A percentile compares a stretch with the other conserved stretches of the same genome.
Evolutionary conservation across 169 alveolate genomes (phyloP).

Genomic region (Plasmodium gaboni): DNA sequence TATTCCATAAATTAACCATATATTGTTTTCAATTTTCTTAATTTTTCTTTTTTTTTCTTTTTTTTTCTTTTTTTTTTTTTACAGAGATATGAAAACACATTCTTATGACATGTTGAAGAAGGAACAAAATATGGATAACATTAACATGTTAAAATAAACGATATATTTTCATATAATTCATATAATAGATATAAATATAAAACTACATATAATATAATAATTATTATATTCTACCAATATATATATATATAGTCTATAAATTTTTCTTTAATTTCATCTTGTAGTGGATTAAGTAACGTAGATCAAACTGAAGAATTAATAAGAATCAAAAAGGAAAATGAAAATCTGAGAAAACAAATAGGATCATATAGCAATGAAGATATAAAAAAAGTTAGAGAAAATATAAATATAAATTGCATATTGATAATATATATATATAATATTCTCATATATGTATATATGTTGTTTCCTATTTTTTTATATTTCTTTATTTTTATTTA

Average conservation of each 20-base stretch:
- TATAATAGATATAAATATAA: not conserved
- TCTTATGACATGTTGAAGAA: conserved; percentile 51
- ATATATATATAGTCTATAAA: not conserved
- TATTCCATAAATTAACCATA: too few relatives aligned
- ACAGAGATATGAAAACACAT: conserved; percentile 51
- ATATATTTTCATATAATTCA: not conserved
- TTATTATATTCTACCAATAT: not conserved
- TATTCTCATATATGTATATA: not conserved
- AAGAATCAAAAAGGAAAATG: conserved; percentile 74
- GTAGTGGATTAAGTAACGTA: conserved; percentile 65
- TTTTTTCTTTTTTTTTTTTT: conserved; percentile 6
- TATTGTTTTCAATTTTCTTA: too few relatives aligned
- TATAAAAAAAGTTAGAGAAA: conserved; percentile 44
- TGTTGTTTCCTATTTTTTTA: not conserved
- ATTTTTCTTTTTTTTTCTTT: conserved; percentile 13
- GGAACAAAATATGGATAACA: conserved; percentile 47
- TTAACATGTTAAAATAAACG: conserved; percentile 60
- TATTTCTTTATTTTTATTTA: not conserved
- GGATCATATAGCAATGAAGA: conserved; percentile 24
- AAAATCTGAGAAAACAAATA: conserved; percentile 46
- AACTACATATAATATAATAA: not conserved
- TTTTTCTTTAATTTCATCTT: conserved; percentile 2
- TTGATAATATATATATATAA: not conserved
- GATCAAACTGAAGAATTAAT: conserved; percentile 74
- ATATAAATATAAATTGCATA: not conserved